phyloP scores from a whole-genome alignment of 345 rosid genomes.

The Eucalyptus globulus region DNA sequence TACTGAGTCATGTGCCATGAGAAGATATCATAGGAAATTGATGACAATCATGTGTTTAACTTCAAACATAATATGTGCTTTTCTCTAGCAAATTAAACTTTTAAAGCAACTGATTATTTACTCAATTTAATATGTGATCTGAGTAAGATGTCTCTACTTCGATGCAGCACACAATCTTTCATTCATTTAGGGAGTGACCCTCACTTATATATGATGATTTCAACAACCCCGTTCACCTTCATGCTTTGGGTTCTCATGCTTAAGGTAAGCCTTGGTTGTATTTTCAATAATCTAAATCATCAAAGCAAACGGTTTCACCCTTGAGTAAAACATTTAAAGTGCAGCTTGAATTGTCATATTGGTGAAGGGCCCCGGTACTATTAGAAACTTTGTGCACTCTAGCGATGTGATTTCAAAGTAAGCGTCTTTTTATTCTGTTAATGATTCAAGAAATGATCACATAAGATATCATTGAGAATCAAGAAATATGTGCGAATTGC shows the following conservation, averaged over 20 bases:
- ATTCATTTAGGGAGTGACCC: background rate
- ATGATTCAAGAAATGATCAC: background rate
- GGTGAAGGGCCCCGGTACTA: background rate
- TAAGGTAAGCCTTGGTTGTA: background rate
- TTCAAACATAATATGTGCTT: background rate
- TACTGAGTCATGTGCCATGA: background rate
- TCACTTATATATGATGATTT: background rate
- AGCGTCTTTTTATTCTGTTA: background rate
- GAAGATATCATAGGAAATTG: background rate
- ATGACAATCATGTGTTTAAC: background rate
- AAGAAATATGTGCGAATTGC: background rate
- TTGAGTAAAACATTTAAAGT: background rate
- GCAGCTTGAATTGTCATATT: background rate
- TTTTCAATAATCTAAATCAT: background rate
- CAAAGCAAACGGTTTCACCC: background rate
- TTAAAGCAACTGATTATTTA: background rate
- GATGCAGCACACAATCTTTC: background rate
- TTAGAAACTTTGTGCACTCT: background rate
- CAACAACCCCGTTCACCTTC: background rate
- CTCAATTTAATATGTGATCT: background rate
- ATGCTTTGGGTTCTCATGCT: background rate
- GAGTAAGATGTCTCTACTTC: background rate
- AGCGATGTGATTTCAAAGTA: background rate
- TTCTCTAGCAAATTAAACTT: background rate
- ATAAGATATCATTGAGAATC: background rate